Percentiles rank a stretch among this genome's conserved stretches.
Evolutionary conservation across 768 basidiomycete species (phyloP).

Genomic region (Tylopilus felleus): DNA sequence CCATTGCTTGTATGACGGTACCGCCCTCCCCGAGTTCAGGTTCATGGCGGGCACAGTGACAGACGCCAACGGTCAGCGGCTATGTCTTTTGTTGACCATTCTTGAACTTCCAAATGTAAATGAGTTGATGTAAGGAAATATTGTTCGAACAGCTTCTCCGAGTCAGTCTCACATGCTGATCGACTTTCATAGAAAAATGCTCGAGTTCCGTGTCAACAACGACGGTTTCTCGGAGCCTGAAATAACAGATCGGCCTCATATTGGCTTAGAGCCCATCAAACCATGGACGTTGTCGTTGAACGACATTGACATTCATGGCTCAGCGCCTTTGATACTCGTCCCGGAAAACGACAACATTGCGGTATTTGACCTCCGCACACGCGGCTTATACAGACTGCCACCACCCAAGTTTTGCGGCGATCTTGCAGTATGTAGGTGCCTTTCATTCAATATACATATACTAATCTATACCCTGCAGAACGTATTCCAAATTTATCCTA

Average conservation of each 20-base stretch:
- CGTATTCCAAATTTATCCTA: background rate
- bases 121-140: background rate
- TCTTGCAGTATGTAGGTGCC: background rate
- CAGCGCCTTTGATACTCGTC: background rate
- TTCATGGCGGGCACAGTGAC: background rate
- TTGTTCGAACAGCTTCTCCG: background rate
- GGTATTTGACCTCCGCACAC: background rate
- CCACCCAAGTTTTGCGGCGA: background rate
- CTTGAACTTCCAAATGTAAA: too few relatives aligned
- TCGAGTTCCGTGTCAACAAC: background rate
- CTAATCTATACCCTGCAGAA: background rate
- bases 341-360: background rate
- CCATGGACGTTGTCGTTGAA: too few relatives aligned
- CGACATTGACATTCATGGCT: background rate
- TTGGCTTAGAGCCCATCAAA: background rate
- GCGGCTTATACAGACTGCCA: background rate
- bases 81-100: background rate
- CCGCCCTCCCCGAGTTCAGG: background rate
- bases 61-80: background rate
- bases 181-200: background rate
- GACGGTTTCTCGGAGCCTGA: background rate
- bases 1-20: background rate
- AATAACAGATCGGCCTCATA: background rate
- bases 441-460: background rate
- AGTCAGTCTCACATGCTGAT: background rate